Evolutionary conservation across 768 basidiomycete species (phyloP), one percentile per base, ranked within the genome.

Genomic region (Boletus subcaerulescens): DNA sequence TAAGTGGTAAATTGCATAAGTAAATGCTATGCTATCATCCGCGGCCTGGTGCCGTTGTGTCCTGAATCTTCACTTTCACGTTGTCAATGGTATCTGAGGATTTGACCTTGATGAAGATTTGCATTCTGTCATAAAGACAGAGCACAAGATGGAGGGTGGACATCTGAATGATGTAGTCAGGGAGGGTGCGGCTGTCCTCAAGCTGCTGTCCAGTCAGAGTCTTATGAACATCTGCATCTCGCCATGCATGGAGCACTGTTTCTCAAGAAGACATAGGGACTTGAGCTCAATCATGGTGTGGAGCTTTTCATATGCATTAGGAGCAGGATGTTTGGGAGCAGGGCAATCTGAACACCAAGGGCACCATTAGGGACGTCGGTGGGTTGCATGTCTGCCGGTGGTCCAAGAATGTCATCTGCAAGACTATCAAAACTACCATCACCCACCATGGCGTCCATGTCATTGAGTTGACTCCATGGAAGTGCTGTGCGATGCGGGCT

Each of bases 221-320:
- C 22, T 22, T 22, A 22, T 22, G 22, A 22, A 22, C 2, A 22
- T 22, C 22, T 22, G 22, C 22, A 22, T 22, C 3, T 22, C 22
- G 3, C 22, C 22, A 22, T 95, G 85, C 68, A 97, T 77, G 20
- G 83, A 76, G n/a, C 90, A 85, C 64, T 99, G 97, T 66, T 94
- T 96, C 56, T 95, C 91, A 20, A 96, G 80, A 22, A 98, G 80
- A 11, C 86, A 83, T 10, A 99, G 81, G 13, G 86, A 83, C 68
- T 95, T 97, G 67, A 98, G 85, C 73, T 98, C 97, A 56, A 98
- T 97, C 52, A 94, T 73, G 0, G 93, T 93, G 36, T 87, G 86
- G 11, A 98, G 76, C 69, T 95, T 95, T 36, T 89, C 90, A 55
- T 89, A 87, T 2, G 83, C 80, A 20, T 77, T 80, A 18, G 81